Evolutionary conservation across 2,329 filamentous ascomycete species (phyloP).

Genomic region (Aspergillus sp.): DNA sequence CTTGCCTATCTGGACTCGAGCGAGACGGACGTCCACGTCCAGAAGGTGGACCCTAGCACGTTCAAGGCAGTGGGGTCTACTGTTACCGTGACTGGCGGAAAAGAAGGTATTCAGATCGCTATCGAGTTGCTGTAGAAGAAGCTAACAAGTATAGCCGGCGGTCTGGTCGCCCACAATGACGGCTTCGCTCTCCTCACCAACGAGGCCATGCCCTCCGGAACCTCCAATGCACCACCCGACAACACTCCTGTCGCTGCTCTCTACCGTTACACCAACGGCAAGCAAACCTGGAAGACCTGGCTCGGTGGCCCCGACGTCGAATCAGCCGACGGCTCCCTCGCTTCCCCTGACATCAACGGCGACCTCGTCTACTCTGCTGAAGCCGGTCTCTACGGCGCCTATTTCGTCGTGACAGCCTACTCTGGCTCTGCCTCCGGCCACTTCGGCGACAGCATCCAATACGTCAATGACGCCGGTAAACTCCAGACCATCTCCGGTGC

Average conservation of each 20-base stretch:
- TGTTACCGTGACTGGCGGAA: conserved; percentile 54
- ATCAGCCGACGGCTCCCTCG: conserved; percentile 45
- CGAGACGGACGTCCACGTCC: conserved; percentile 57
- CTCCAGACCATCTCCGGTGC: conserved; percentile 54
- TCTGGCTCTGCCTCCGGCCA: conserved; percentile 55
- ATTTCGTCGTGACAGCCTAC: conserved; percentile 63
- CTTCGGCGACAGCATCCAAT: conserved; percentile 58
- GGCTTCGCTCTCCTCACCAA: conserved; percentile 64
- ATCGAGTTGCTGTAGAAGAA: neutral
- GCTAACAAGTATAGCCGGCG: conserved; percentile 46
- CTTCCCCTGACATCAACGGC: conserved; percentile 61
- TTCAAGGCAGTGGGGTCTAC: conserved; percentile 55
- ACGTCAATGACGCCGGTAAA: conserved; percentile 50
- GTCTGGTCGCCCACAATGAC: conserved; percentile 62
- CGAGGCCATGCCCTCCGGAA: conserved; percentile 52
- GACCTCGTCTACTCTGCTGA: conserved; percentile 61
- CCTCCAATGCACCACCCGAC: conserved; percentile 49
- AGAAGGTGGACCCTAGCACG: conserved; percentile 55
- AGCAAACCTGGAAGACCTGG: conserved; percentile 59
- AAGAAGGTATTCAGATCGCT: conserved; percentile 43
- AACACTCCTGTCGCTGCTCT: conserved; percentile 55
- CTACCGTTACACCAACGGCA: conserved; percentile 58
- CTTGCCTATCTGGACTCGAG: conserved; percentile 60
- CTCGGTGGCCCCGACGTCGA: conserved; percentile 59
- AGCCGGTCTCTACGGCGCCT: conserved; percentile 59